A percentile compares a stretch with the other conserved stretches of the same genome.
Conservation (phyloP, 306 rosid genomes). For the Dalbergia cochinchinensis region DNA sequence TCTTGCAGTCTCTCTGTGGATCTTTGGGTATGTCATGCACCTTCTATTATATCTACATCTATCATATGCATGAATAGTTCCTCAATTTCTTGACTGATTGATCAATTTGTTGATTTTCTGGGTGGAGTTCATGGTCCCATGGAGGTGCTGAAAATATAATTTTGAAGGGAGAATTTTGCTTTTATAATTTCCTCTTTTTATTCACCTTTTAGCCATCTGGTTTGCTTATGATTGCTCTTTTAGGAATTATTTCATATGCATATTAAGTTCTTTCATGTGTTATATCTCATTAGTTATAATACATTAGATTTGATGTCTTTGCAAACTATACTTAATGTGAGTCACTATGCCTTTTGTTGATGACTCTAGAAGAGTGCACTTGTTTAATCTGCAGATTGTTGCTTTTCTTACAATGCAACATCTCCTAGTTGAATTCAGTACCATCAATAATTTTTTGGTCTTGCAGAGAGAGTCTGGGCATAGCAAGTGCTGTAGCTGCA, state of each 20-base stretch:
- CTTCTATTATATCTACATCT: slow-evolving; percentile 4
- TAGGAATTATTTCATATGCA: slow-evolving; percentile 3
- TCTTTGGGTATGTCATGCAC: slow-evolving; percentile 75
- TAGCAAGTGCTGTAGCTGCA: slow-evolving; percentile 89
- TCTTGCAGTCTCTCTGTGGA: slow-evolving; percentile 94
- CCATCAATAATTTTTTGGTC: slow-evolving; percentile 26
- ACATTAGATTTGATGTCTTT: slow-evolving; percentile 1
- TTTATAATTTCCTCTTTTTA: slow-evolving; percentile 24
- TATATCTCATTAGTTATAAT: slow-evolving; percentile 2
- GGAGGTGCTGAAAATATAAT: slow-evolving; percentile 36
- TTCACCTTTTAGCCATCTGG: slow-evolving; percentile 10
- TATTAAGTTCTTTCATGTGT: background rate
- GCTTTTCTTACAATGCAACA: slow-evolving; percentile 25
- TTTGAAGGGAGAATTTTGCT: slow-evolving; percentile 22
- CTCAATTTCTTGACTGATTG: slow-evolving; percentile 8
- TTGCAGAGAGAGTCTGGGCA: slow-evolving; percentile 76
- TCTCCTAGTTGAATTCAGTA: slow-evolving; percentile 34
- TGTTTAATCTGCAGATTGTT: slow-evolving; percentile 12
- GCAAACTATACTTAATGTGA: slow-evolving; percentile 27
- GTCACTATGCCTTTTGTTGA: slow-evolving; percentile 20
- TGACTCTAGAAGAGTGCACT: slow-evolving; percentile 3
- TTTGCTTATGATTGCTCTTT: slow-evolving; percentile 3
- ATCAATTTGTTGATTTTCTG: slow-evolving; percentile 35
- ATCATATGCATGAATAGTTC: background rate
- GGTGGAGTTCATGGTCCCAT: background rate